Evolutionary conservation across 129 eudicot species (phyloP).

Genomic region (Artemisia argyi): DNA sequence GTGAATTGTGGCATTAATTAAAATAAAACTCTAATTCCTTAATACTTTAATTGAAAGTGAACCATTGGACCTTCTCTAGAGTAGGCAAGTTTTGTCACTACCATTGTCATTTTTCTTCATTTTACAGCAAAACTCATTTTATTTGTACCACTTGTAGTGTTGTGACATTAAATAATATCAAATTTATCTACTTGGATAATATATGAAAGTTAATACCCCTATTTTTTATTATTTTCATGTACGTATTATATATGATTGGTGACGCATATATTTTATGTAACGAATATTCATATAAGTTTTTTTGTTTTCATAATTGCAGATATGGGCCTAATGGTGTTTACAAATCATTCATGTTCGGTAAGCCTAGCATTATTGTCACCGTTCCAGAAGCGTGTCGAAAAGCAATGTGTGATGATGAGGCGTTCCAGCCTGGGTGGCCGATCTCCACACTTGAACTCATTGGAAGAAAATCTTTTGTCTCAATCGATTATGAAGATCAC

Average conservation of each 20-base stretch:
- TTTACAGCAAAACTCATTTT: background rate
- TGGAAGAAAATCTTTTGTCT: conserved; percentile 71
- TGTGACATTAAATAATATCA: conserved; percentile 7
- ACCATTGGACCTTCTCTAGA: conserved; percentile 24
- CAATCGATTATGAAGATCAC: conserved; percentile 70
- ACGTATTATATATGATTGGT: background rate
- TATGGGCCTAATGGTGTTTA: conserved; percentile 65
- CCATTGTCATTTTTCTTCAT: conserved; percentile 26
- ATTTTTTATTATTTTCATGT: background rate
- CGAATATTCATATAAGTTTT: background rate
- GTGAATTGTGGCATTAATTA: too few relatives aligned
- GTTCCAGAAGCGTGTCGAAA: conserved; percentile 65
- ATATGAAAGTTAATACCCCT: conserved; percentile 3
- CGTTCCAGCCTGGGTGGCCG: conserved; percentile 98
- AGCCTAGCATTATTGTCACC: conserved; percentile 69
- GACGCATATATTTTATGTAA: background rate
- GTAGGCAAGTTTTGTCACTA: conserved; percentile 42
- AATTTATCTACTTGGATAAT: background rate
- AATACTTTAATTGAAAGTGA: background rate
- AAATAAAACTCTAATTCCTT: background rate
- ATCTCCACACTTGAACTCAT: conserved; percentile 60
- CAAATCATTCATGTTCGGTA: conserved; percentile 83
- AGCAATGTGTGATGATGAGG: conserved; percentile 69
- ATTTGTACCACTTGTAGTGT: conserved; percentile 10
- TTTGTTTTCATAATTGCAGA: conserved; percentile 35